Evolutionary conservation across 768 basidiomycete genomes (phyloP).

Genomic region (Amyloporia xantha): DNA sequence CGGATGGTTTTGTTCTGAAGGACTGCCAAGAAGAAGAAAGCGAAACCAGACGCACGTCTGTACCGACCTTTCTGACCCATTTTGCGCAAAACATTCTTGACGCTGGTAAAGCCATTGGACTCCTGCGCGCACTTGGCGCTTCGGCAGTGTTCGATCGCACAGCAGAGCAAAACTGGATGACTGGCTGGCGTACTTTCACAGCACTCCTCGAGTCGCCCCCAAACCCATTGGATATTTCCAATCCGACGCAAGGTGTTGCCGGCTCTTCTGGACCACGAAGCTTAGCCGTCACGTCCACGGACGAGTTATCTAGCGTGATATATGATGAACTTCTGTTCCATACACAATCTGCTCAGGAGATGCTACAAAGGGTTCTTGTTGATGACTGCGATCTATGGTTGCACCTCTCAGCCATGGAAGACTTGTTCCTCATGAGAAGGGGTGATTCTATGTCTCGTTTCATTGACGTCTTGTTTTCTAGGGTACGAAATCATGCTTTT

Average conservation of each 20-base stretch:
- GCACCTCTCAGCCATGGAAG: constrained; percentile 60
- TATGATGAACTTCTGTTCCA: constrained; percentile 55
- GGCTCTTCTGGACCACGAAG: neutral
- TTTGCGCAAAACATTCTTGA: constrained; percentile 53
- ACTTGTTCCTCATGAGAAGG: constrained; percentile 65
- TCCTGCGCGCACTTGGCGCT: constrained; percentile 54
- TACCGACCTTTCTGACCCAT: constrained; percentile 56
- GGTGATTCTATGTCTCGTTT: constrained; percentile 78
- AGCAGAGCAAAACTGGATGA: constrained; percentile 12
- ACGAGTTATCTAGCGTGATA: constrained; percentile 55
- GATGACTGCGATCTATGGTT: constrained; percentile 61
- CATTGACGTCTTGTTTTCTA: constrained; percentile 64
- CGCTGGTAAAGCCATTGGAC: constrained; percentile 72
- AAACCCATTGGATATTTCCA: neutral
- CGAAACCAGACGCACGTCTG: constrained; percentile 16
- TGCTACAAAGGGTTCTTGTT: constrained; percentile 50
- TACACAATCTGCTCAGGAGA: constrained; percentile 44
- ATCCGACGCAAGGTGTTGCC: neutral
- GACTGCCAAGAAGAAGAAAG: constrained; percentile 26
- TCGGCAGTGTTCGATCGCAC: constrained; percentile 10
- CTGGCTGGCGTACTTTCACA: constrained; percentile 15
- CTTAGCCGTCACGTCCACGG: constrained; percentile 24
- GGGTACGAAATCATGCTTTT: constrained; percentile 35
- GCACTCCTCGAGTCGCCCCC: constrained; percentile 3
- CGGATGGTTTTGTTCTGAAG: constrained; percentile 58